Evolutionary conservation across 352 stramenopile species (phyloP).

Genomic region (Globisporangium uncinulatum): DNA sequence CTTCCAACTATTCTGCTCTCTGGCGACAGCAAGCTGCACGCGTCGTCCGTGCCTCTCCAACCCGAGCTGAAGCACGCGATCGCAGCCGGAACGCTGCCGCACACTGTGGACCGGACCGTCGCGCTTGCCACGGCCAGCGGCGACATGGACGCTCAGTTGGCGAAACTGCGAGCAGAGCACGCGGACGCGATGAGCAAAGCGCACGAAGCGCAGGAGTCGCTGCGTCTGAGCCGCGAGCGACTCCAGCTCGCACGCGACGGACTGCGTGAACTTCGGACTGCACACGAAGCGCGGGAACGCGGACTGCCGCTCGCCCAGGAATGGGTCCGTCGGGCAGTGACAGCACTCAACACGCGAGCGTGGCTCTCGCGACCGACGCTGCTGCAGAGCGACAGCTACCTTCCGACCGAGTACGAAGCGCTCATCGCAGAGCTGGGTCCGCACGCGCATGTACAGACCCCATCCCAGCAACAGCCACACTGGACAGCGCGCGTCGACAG

Average conservation of each 20-base stretch:
- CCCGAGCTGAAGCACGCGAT: background rate
- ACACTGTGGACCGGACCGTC: slow-evolving; percentile 50
- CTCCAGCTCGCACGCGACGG: slow-evolving; percentile 41
- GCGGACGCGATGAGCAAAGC: slow-evolving; percentile 66
- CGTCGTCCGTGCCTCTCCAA: background rate
- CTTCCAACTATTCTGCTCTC: slow-evolving; percentile 16
- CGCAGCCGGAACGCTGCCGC: slow-evolving; percentile 16
- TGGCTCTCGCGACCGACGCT: slow-evolving; percentile 30
- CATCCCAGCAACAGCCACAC: slow-evolving; percentile 2
- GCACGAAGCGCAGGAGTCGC: slow-evolving; percentile 54
- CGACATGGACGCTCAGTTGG: slow-evolving; percentile 60
- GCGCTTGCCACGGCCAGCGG: slow-evolving; percentile 52
- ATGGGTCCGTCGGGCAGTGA: slow-evolving; percentile 49
- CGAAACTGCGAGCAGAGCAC: slow-evolving; percentile 69
- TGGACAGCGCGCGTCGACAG: slow-evolving; percentile 35
- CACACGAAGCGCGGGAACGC: slow-evolving; percentile 63
- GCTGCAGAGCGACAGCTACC: slow-evolving; percentile 22
- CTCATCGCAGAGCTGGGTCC: slow-evolving; percentile 27
- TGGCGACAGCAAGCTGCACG: background rate
- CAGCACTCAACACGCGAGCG: slow-evolving; percentile 43
- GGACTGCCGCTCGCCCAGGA: slow-evolving; percentile 47
- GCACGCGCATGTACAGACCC: background rate
- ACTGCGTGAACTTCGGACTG: slow-evolving; percentile 50
- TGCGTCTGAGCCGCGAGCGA: slow-evolving; percentile 59
- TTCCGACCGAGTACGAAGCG: slow-evolving; percentile 41